Evolutionary conservation across 495 filamentous ascomycete species (phyloP).

Genomic region (Neurospora sublineolata): DNA sequence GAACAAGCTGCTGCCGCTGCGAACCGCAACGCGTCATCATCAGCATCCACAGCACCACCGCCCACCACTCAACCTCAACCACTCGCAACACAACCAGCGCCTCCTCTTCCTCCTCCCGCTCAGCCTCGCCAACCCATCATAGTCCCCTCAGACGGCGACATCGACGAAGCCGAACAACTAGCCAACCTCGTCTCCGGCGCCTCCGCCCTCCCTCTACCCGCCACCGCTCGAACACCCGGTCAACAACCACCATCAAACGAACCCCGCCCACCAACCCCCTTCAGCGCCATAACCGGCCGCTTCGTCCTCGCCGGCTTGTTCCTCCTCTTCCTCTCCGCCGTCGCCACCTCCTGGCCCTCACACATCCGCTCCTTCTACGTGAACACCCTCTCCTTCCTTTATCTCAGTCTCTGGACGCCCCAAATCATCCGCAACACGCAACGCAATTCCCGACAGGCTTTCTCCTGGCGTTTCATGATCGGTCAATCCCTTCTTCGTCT

Average conservation of each 20-base stretch:
- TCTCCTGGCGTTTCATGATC: slow-evolving; percentile 77
- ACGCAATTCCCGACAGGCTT: slow-evolving; percentile 80
- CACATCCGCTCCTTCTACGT: slow-evolving; percentile 58
- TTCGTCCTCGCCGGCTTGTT: slow-evolving; percentile 63
- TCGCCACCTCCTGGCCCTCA: slow-evolving; percentile 64
- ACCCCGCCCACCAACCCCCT: slow-evolving; percentile 25
- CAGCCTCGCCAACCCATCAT: slow-evolving; percentile 50
- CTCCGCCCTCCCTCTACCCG: slow-evolving; percentile 10
- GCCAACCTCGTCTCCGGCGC: slow-evolving; percentile 29
- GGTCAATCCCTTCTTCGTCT: slow-evolving; percentile 71
- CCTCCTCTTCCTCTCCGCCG: slow-evolving; percentile 61
- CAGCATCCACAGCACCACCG: slow-evolving; percentile 4
- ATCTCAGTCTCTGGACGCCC: slow-evolving; percentile 83
- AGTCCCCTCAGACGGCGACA: slow-evolving; percentile 74
- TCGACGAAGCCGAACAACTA: slow-evolving; percentile 42
- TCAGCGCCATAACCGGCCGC: slow-evolving; percentile 67
- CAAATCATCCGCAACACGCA: slow-evolving; percentile 85
- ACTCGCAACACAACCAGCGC: slow-evolving; percentile 25
- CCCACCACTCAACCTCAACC: slow-evolving; percentile 12
- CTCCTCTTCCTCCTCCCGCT: slow-evolving; percentile 50
- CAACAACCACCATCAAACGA: slow-evolving; percentile 23
- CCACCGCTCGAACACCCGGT: neutral
- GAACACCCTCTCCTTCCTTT: slow-evolving; percentile 53
- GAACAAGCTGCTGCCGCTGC: slow-evolving; percentile 21
- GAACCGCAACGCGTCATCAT: slow-evolving; percentile 19